These are phyloP conservation scores for Pluteus cervinus DNA, from an alignment of 768 basidiomycete species.

Conservation along the genomic window DNA sequence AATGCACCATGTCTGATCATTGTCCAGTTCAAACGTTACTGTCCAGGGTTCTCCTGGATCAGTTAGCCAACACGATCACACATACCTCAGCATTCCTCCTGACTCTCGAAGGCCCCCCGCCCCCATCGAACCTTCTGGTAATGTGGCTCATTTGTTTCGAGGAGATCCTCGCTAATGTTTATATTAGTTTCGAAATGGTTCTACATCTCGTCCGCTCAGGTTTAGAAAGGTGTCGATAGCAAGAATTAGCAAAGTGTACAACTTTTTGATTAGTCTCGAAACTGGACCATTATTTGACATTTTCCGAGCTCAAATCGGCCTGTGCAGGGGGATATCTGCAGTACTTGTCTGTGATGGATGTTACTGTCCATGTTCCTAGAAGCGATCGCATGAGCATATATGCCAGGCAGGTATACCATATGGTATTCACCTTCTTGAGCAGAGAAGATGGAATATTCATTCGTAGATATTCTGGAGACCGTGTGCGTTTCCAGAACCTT, in stretches of 20 bases:
- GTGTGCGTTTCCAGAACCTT: conserved; percentile 92
- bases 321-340: conserved; percentile 83
- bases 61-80: conserved; percentile 52
- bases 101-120: conserved; percentile 83
- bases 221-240: conserved; percentile 29
- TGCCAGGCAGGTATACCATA: background rate
- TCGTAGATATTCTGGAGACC: conserved; percentile 67
- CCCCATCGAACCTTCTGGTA: conserved; percentile 87
- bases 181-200: conserved; percentile 82
- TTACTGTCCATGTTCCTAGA: conserved; percentile 86
- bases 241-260: background rate
- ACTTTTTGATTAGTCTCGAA: conserved; percentile 2
- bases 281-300: conserved; percentile 8
- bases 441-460: conserved; percentile 87
- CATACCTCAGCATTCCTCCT: conserved; percentile 60
- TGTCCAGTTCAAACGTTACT: conserved; percentile 72
- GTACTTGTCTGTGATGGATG: conserved; percentile 83
- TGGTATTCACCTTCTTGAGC: conserved; percentile 71
- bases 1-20: conserved; percentile 4
- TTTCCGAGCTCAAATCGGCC: conserved; percentile 40
- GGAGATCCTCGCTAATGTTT: conserved; percentile 6
- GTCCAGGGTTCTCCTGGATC: conserved; percentile 69
- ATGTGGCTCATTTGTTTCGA: conserved; percentile 19
- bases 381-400: conserved; percentile 5
- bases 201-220: conserved; percentile 87